These are phyloP conservation scores for Penicillium paxilli DNA, from an alignment of 495 filamentous ascomycete genomes.

Conservation along the genomic window DNA sequence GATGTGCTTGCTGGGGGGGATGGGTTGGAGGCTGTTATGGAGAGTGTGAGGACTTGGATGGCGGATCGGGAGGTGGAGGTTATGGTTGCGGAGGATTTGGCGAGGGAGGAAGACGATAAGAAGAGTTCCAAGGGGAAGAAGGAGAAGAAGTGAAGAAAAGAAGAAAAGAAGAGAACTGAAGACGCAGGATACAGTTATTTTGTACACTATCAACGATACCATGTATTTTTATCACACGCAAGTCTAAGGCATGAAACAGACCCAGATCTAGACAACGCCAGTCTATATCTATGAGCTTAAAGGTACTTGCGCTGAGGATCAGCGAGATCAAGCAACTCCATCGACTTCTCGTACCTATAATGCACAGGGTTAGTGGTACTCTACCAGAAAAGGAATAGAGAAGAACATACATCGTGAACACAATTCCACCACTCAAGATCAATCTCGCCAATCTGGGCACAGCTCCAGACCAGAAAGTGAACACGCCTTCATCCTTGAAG, in stretches of 20 bases:
- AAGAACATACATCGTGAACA: conserved; percentile 82
- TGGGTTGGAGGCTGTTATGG: conserved; percentile 72
- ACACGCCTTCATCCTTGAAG: conserved; percentile 82
- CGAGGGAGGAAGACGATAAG: conserved; percentile 19
- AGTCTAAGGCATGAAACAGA: conserved; percentile 75
- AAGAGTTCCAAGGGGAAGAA: neutral
- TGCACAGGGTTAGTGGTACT: too few relatives aligned
- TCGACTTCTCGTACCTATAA: conserved; percentile 88
- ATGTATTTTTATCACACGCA: conserved; percentile 18
- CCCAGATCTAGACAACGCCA: too few relatives aligned
- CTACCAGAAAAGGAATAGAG: neutral
- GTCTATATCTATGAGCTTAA: conserved; percentile 37
- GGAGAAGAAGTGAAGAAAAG: neutral
- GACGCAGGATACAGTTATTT: neutral
- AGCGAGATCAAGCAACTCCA: conserved; percentile 77
- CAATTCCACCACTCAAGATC: conserved; percentile 91
- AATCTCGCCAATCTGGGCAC: conserved; percentile 80
- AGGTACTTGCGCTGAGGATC: conserved; percentile 89
- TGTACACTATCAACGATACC: conserved; percentile 23
- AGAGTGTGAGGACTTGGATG: conserved; percentile 79
- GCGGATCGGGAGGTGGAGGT: conserved; percentile 72
- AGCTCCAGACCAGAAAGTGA: conserved; percentile 94
- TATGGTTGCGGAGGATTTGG: conserved; percentile 53
- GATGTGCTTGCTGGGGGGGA: conserved; percentile 75
- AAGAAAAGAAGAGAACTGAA: too few relatives aligned